Evolutionary conservation across 2,329 filamentous ascomycete species (phyloP), one percentile per base, ranked within the genome.

Genomic region (Colletotrichum coccodes): DNA sequence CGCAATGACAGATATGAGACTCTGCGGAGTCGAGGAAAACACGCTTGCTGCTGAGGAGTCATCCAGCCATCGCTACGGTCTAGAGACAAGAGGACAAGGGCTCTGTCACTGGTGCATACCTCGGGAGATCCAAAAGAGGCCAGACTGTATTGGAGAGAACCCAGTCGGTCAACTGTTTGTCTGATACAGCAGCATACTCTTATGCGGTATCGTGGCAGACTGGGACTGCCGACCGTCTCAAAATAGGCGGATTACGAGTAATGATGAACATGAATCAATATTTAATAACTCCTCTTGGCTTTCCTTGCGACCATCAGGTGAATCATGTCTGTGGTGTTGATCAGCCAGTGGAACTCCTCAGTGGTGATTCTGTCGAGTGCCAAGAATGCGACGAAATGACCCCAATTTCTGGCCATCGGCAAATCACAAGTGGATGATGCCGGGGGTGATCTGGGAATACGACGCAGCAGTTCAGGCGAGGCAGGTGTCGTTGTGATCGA

Each of bases 361-460:
- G n/a, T 23, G 11, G 12, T 30, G 9, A 23, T 23, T 23, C 14
- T 21, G 57, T 14, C 30, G 40, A 34, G n/a, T 16, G 56, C 40
- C 46, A 42, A 52, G 57, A 53, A 61, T 44, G 62, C 36, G 11
- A 32, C 36, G 56, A 65, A 60, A 65, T 65, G 46, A 47, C 23
- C 23, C 14, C 18, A 53, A 60, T 61, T 38, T 61, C 38, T 36
- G 21, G 30, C 38, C 28, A 21, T 47, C 16, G 56, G 14, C 54
- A 16, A 18, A 12, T 28, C 38, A 30, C 18, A 26, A 26, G 18
- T 60, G 44, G 30, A 11, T 40, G 32, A n/a, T 49, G 40, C 34
- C 21, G 42, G 30, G 9, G 21, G 11, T 53, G 34, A 46, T 32
- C 14, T 18, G 23, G 28, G 21, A n/a, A 47, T 11, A 8, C 21